Conservation (phyloP, 495 filamentous ascomycete species). For the Bryoglossum gracile region DNA sequence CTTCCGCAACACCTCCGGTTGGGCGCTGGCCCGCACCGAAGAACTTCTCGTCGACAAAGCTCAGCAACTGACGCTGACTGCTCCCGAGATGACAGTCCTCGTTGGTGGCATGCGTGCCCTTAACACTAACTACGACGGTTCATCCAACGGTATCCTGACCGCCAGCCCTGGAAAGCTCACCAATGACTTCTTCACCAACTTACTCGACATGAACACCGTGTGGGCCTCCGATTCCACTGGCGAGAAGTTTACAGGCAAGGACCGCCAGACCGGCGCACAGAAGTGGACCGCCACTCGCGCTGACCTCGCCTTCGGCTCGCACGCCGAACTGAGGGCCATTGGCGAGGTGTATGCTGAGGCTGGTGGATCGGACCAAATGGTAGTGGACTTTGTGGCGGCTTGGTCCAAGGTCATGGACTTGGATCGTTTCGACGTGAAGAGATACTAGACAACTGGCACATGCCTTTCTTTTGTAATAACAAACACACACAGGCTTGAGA, state of each 20-base stretch:
- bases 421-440: slow-evolving; percentile 13
- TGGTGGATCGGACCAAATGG: slow-evolving; percentile 4
- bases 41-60: slow-evolving; percentile 19
- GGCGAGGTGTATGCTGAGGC: slow-evolving; percentile 14
- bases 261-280: slow-evolving; percentile 5
- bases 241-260: slow-evolving; percentile 12
- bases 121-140: slow-evolving; percentile 13
- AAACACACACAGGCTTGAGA: too few relatives aligned
- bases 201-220: slow-evolving; percentile 15
- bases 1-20: slow-evolving; percentile 19
- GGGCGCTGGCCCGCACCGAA: slow-evolving; percentile 15
- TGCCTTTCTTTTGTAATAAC: too few relatives aligned
- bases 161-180: slow-evolving; percentile 8
- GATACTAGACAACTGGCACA: too few relatives aligned
- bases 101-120: slow-evolving; percentile 15
- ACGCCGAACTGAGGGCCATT: slow-evolving; percentile 13
- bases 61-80: slow-evolving; percentile 16
- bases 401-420: slow-evolving; percentile 17
- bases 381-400: slow-evolving; percentile 5
- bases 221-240: slow-evolving; percentile 13
- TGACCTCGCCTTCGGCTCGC: slow-evolving; percentile 13
- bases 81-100: slow-evolving; percentile 17
- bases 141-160: slow-evolving; percentile 11
- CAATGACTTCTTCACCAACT: slow-evolving; percentile 17
- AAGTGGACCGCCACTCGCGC: slow-evolving; percentile 16